A percentile compares a stretch with the other conserved stretches of the same genome.
Conservation (phyloP, 2,329 filamentous ascomycete species). For the Cladosporium sp. region DNA sequence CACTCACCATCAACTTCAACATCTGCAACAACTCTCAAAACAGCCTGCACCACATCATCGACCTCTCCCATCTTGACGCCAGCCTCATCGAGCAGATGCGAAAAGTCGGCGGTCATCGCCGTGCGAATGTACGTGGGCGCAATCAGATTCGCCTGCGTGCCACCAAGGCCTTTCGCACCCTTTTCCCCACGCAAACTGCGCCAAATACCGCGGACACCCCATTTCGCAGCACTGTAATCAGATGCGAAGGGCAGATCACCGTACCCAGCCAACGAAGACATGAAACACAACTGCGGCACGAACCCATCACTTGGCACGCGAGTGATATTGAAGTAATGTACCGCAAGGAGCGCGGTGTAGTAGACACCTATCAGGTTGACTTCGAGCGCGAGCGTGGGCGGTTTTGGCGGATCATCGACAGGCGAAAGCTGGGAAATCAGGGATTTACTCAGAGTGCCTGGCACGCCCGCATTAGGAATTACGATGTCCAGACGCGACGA, state of each 20-base stretch:
- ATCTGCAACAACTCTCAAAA: conserved; percentile 20
- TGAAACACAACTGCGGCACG: conserved; percentile 21
- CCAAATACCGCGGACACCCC: conserved; percentile 21
- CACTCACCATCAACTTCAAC: conserved; percentile 18
- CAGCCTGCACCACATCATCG: conserved; percentile 18
- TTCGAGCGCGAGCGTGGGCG: conserved; percentile 18
- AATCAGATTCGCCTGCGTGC: conserved; percentile 20
- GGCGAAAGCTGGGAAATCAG: neutral
- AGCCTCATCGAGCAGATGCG: neutral
- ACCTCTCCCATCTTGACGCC: conserved; percentile 17
- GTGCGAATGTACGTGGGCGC: conserved; percentile 18
- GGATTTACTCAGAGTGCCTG: conserved; percentile 17
- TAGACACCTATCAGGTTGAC: conserved; percentile 27
- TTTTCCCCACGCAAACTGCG: conserved; percentile 5
- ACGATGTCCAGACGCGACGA: conserved; percentile 27
- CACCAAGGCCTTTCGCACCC: conserved; percentile 5
- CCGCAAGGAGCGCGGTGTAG: conserved; percentile 27
- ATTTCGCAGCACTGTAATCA: conserved; percentile 20
- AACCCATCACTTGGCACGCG: neutral
- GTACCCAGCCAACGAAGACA: conserved; percentile 21
- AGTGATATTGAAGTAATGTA: conserved; percentile 32
- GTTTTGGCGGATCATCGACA: neutral
- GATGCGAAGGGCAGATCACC: conserved; percentile 10
- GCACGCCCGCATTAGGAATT: conserved; percentile 24
- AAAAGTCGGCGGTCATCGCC: conserved; percentile 14